Conservation (phyloP, 768 basidiomycete genomes). For the Termitomyces sp. region DNA sequence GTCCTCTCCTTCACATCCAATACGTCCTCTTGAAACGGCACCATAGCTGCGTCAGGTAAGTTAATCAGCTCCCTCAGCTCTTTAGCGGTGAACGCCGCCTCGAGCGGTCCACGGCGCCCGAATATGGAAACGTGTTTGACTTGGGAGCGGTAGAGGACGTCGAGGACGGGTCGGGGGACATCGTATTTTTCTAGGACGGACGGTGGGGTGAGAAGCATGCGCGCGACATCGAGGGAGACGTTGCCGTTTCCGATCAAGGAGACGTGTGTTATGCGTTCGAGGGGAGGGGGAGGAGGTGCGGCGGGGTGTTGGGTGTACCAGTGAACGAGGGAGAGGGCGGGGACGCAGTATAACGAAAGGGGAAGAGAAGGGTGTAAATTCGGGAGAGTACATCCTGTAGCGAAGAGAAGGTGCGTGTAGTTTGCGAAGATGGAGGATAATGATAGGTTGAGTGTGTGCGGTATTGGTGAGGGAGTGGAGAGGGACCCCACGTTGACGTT, state of each 20-base stretch:
- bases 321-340: constrained; percentile 84
- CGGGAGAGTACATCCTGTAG: constrained; percentile 79
- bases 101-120: constrained; percentile 81
- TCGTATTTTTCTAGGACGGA: constrained; percentile 67
- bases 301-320: constrained; percentile 97
- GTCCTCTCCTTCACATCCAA: constrained; percentile 29
- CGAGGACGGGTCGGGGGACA: constrained; percentile 71
- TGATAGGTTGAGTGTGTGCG: constrained; percentile 54
- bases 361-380: constrained; percentile 52
- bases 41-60: constrained; percentile 63
- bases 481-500: constrained; percentile 64
- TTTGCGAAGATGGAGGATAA: constrained; percentile 57
- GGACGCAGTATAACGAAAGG: constrained; percentile 48
- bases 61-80: constrained; percentile 85
- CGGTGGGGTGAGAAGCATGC: constrained; percentile 78
- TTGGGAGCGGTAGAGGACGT: constrained; percentile 54
- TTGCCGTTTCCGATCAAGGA: constrained; percentile 93
- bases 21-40: constrained; percentile 45
- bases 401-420: constrained; percentile 85
- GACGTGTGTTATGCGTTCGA: constrained; percentile 66
- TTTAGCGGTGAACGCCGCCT: constrained; percentile 90
- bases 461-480: constrained; percentile 33
- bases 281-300: constrained; percentile 52
- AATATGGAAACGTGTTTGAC: constrained; percentile 81
- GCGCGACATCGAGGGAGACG: constrained; percentile 88